phyloP scores from a whole-genome alignment of 2,329 filamentous ascomycete species.

The Sporothrix sp. region DNA sequence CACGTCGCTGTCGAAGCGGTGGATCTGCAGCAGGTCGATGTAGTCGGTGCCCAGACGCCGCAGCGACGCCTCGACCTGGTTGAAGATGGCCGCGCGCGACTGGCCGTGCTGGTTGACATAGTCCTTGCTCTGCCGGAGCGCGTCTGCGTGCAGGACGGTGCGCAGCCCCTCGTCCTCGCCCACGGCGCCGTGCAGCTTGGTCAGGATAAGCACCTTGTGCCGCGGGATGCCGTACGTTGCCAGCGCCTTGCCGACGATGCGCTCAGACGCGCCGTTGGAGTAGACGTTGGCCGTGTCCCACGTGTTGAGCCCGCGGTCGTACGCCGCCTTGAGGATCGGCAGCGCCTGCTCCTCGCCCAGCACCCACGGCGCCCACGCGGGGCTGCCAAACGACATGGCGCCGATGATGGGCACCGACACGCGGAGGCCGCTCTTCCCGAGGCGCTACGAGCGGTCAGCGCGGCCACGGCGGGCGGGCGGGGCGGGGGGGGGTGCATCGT shows the following conservation, averaged over 20 bases:
- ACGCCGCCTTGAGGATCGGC: constrained; percentile 50
- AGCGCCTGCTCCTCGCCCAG: constrained; percentile 34
- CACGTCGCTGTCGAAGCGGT: constrained; percentile 40
- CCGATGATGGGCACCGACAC: constrained; percentile 46
- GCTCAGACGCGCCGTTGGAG: constrained; percentile 45
- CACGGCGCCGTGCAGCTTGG: constrained; percentile 46
- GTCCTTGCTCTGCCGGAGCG: constrained; percentile 19
- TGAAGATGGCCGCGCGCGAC: constrained; percentile 53
- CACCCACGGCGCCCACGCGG: constrained; percentile 39
- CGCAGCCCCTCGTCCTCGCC: constrained; percentile 31
- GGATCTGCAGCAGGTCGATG: constrained; percentile 51
- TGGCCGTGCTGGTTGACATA: constrained; percentile 32
- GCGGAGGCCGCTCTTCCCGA: constrained; percentile 45
- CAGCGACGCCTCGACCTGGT: constrained; percentile 50
- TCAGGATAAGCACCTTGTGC: constrained; percentile 46
- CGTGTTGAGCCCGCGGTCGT: constrained; percentile 50
- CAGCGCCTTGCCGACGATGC: constrained; percentile 47
- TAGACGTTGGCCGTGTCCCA: constrained; percentile 46
- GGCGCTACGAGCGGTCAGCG: constrained; percentile 12
- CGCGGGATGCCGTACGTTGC: constrained; percentile 47
- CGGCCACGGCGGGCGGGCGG: no score
- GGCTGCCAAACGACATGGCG: constrained; percentile 40
- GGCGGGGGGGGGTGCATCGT: no score
- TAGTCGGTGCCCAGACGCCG: constrained; percentile 40
- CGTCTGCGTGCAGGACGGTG: constrained; percentile 11